Evolutionary conservation across 2,329 filamentous ascomycete species (phyloP).

Genomic region (Coniochaeta sp.): DNA sequence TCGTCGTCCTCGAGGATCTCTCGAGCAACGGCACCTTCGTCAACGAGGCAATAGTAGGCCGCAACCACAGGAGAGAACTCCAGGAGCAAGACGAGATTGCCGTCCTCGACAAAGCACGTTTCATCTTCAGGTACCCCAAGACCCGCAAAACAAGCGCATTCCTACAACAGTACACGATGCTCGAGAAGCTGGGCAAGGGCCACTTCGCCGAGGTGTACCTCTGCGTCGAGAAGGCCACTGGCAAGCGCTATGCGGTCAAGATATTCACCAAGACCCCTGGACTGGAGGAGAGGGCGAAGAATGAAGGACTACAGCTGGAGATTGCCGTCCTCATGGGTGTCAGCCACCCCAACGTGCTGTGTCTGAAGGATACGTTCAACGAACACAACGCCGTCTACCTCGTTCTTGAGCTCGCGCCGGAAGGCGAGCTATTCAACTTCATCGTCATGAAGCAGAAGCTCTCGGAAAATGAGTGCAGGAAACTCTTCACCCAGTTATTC

Average conservation of each 20-base stretch:
- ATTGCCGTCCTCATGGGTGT: conserved; percentile 97
- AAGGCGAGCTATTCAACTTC: conserved; percentile 93
- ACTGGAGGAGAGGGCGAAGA: conserved; percentile 76
- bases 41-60: conserved; percentile 83
- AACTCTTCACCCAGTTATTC: conserved; percentile 85
- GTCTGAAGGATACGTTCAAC: conserved; percentile 90
- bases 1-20: conserved; percentile 81
- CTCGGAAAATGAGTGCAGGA: conserved; percentile 74
- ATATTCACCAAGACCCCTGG: conserved; percentile 82
- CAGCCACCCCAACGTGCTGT: conserved; percentile 86
- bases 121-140: conserved; percentile 85
- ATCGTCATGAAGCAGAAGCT: conserved; percentile 90
- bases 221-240: conserved; percentile 78
- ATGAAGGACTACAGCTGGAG: conserved; percentile 85
- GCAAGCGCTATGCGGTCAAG: conserved; percentile 84
- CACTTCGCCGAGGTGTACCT: conserved; percentile 93
- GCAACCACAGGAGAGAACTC: conserved; percentile 85
- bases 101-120: conserved; percentile 76
- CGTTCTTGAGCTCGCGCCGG: conserved; percentile 80
- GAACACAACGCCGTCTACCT: conserved; percentile 87
- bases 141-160: conserved; percentile 70
- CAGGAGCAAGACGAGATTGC: conserved; percentile 87
- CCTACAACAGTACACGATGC: conserved; percentile 75
- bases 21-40: conserved; percentile 97
- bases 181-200: conserved; percentile 84